These are phyloP conservation scores for Trichoderma guizhouense DNA, from an alignment of 2,329 filamentous ascomycete genomes.

Conservation along the genomic window DNA sequence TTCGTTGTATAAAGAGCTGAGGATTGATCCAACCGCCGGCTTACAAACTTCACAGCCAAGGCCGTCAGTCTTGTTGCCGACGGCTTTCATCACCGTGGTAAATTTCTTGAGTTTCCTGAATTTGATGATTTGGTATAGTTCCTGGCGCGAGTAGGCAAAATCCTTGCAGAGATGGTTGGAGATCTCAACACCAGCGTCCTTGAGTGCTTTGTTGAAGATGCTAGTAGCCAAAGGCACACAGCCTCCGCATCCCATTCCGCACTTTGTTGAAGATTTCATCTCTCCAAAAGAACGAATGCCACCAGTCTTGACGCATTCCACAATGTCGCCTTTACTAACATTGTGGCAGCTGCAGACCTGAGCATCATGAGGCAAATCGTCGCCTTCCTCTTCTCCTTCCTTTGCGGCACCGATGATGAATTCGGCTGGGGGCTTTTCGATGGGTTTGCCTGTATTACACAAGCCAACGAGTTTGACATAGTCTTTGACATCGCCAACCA, in stretches of 20 bases:
- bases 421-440: conserved; percentile 75
- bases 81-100: conserved; percentile 71
- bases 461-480: conserved; percentile 86
- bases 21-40: conserved; percentile 75
- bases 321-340: conserved; percentile 79
- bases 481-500: conserved; percentile 90
- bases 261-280: conserved; percentile 87
- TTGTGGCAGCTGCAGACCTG: conserved; percentile 95
- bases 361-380: conserved; percentile 78
- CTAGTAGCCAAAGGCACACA: conserved; percentile 85
- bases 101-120: conserved; percentile 75
- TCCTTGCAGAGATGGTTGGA: conserved; percentile 83
- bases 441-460: conserved; percentile 76
- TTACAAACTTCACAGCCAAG: conserved; percentile 85
- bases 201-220: conserved; percentile 89
- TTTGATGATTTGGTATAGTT: conserved; percentile 86
- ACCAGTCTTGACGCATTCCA: conserved; percentile 68
- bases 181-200: conserved; percentile 79
- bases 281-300: conserved; percentile 78
- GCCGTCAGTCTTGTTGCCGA: conserved; percentile 67
- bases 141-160: conserved; percentile 77
- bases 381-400: conserved; percentile 66
- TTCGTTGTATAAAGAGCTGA: conserved; percentile 78
- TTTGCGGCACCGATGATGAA: conserved; percentile 78
- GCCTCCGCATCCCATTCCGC: conserved; percentile 84